Percentiles rank a stretch among this genome's conserved stretches.
Conservation (phyloP, 1,284 basidiomycete species). For the Ustilago curta region DNA sequence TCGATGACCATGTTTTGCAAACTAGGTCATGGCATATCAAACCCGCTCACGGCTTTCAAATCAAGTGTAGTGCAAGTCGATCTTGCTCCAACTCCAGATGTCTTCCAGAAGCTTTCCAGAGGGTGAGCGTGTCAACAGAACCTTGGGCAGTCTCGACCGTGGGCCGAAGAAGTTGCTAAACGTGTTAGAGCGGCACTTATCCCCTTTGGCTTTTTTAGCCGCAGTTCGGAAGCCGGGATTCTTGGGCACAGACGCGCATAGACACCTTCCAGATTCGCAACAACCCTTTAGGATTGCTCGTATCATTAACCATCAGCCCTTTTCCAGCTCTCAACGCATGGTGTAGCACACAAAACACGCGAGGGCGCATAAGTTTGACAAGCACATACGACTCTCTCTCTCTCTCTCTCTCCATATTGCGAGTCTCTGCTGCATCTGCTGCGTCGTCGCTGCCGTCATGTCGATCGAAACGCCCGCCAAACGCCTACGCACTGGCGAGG, state of each 20-base stretch:
- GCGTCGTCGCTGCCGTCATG: constrained; percentile 12
- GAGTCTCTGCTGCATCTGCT: neutral
- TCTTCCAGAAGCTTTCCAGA: no score
- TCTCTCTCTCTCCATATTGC: neutral
- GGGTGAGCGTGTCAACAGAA: no score
- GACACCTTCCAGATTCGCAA: neutral
- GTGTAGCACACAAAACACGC: neutral
- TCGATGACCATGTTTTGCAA: no score
- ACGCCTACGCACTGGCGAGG: constrained; percentile 21
- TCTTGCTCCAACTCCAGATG: no score
- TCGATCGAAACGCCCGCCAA: constrained; percentile 32
- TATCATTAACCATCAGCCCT: neutral
- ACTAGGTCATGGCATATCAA: no score
- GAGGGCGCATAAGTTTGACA: no score
- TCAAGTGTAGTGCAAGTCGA: no score
- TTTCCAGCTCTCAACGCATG: neutral
- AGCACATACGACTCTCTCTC: no score
- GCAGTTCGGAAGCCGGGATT: constrained; percentile 2
- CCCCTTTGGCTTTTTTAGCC: no score
- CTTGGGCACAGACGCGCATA: neutral
- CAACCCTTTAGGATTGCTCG: neutral
- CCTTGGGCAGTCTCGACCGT: no score
- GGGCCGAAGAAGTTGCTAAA: neutral
- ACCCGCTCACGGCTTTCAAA: no score
- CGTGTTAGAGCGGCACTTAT: neutral